Evolutionary conservation across 257 asterid species (phyloP).

Genomic region (Scutellaria galericulata): DNA sequence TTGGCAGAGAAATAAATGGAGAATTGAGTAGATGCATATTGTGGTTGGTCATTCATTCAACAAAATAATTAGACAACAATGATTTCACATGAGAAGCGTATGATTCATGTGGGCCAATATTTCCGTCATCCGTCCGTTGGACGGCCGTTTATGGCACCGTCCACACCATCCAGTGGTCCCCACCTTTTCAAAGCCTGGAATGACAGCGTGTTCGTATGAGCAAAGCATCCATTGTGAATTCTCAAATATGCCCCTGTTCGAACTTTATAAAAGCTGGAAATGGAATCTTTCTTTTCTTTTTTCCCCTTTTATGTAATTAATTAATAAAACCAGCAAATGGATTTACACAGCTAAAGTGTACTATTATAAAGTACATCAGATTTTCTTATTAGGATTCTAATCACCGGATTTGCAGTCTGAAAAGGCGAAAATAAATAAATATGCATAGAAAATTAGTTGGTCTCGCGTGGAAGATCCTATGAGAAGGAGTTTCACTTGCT

Average conservation of each 20-base stretch:
- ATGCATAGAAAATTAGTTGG: too few relatives aligned
- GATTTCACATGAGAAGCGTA: slow-evolving; percentile 32
- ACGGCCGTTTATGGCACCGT: slow-evolving; percentile 47
- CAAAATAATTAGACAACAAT: slow-evolving; percentile 35
- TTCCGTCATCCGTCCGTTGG: slow-evolving; percentile 18
- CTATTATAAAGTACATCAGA: slow-evolving; percentile 23
- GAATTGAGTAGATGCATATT: too few relatives aligned
- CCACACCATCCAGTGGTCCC: slow-evolving; percentile 40
- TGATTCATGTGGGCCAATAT: slow-evolving; percentile 50
- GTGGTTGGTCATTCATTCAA: neutral
- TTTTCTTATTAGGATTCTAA: slow-evolving; percentile 27
- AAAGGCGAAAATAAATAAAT: neutral
- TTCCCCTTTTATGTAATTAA: neutral
- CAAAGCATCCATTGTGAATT: slow-evolving; percentile 28
- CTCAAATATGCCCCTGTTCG: slow-evolving; percentile 29
- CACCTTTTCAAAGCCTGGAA: slow-evolving; percentile 34
- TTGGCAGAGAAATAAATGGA: too few relatives aligned
- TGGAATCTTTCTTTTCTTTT: neutral
- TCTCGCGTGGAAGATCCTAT: too few relatives aligned
- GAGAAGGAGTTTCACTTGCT: too few relatives aligned
- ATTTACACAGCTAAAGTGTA: neutral
- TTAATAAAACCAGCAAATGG: neutral
- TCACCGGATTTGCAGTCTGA: slow-evolving; percentile 24
- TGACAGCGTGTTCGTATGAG: slow-evolving; percentile 36
- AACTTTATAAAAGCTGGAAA: slow-evolving; percentile 37